Base-by-base conservation (phyloP, 805 yeast species). In the Teunomyces barrocoloradensis region DNA sequence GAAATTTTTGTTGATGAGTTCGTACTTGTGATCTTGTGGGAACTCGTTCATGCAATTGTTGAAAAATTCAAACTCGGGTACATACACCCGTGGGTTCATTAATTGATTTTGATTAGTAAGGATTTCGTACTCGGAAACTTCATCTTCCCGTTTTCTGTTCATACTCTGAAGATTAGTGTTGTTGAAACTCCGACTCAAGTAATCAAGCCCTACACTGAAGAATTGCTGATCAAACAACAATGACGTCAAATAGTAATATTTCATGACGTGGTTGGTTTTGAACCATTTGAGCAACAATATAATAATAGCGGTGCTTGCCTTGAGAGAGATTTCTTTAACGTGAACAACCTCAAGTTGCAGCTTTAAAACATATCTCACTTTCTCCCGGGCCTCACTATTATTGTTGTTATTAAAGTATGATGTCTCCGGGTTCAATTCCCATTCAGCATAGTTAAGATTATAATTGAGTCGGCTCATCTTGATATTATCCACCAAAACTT, bases 161-260 rank as follows among this genome's bases (percentile, higher is more conserved):
- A 43, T 45, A 17, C 54, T 56, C 48, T 70, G 74, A 20, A 71
- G 50, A 45, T 69, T 68, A 4, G 56, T 41, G 46, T 71, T 72
- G 49, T 69, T 65, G 47, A 72, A 69, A 38, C 71, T 61, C 43
- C 58, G 53, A n/a, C 63, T 57, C 44, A 73, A 52, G 48, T 59
- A 68, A 29, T 69, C 73, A 28, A 71, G 58, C 11, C 63, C 51
- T 0, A 62, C 53, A 7, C 58, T 53, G 42, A 77, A 75, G 50
- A 67, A 85, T 48, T 83, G 82, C 25, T 85, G 79, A 61, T 94
- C 98, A 63, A 85, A 87, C 21, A 94, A 63, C 37, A 91, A 61
- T 0, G 87, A 78, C 5, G 85, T 64, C 11, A 92, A 68, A 56
- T 84, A 87, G 61, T 89, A 95, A 61, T 77, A 84, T 62, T 92